Conservation (phyloP, 805 yeast species). For the Yamadazyma paraphyllophila region DNA sequence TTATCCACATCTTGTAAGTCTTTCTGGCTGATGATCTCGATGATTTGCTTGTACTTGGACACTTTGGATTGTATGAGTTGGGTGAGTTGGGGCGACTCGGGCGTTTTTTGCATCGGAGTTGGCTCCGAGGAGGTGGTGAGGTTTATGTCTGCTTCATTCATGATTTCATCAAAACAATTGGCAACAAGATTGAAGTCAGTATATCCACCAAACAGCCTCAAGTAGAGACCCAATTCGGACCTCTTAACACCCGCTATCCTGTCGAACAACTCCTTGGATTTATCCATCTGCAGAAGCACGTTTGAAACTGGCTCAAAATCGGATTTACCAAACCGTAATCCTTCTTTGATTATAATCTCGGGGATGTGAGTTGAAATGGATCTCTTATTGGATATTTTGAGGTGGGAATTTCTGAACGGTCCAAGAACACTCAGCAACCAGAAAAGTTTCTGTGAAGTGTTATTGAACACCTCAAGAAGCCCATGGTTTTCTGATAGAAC, state of each 20-base stretch:
- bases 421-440: constrained; percentile 51
- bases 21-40: constrained; percentile 26
- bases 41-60: constrained; percentile 30
- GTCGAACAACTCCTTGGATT: constrained; percentile 23
- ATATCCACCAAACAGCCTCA: constrained; percentile 53
- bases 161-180: constrained; percentile 33
- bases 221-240: constrained; percentile 57
- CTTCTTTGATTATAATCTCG: constrained; percentile 59
- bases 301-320: constrained; percentile 51
- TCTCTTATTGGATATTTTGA: constrained; percentile 39
- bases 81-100: constrained; percentile 4
- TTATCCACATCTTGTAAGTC: constrained; percentile 44
- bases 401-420: constrained; percentile 43
- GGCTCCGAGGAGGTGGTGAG: constrained; percentile 7
- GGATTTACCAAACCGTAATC: constrained; percentile 60
- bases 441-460: constrained; percentile 23
- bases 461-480: constrained; percentile 7
- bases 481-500: constrained; percentile 3
- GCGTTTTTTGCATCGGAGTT: constrained; percentile 10
- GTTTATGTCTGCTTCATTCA: constrained; percentile 9
- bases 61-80: constrained; percentile 11
- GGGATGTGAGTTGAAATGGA: constrained; percentile 36
- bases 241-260: constrained; percentile 32
- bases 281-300: constrained; percentile 8
- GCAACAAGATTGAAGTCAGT: constrained; percentile 46